Evolutionary conservation across 371 early-diverging fungal species (phyloP).

Genomic region (Mucor racemosus): DNA sequence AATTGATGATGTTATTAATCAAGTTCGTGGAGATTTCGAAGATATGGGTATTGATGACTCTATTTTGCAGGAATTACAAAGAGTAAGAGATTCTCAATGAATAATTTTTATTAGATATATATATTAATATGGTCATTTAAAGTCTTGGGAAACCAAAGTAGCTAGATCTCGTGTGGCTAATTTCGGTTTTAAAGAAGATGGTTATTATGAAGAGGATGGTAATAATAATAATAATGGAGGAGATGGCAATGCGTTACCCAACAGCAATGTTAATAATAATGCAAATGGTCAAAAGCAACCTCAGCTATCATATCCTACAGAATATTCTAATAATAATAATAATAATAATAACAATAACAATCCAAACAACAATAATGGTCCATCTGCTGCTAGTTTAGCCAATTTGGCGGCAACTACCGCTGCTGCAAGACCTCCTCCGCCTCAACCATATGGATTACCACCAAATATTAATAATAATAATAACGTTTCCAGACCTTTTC

Average conservation of each 20-base stretch:
- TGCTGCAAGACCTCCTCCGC: constrained; percentile 3
- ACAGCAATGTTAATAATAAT: constrained; percentile 2
- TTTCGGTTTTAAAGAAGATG: constrained; percentile 64
- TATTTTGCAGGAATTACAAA: constrained; percentile 85
- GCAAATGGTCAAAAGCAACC: not conserved
- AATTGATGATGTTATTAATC: constrained; percentile 93
- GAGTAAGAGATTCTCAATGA: constrained; percentile 52
- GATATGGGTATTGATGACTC: constrained; percentile 90
- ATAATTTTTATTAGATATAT: not conserved
- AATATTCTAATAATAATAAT: constrained; percentile 6
- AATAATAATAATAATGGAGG: not conserved
- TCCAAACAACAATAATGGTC: not conserved
- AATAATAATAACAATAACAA: not conserved
- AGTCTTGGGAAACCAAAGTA: constrained; percentile 89
- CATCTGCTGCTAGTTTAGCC: constrained; percentile 29
- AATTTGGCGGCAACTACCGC: constrained; percentile 19
- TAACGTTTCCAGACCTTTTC: constrained; percentile 16
- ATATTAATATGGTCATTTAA: not conserved
- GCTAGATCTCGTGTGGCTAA: constrained; percentile 77
- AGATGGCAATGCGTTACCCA: not conserved
- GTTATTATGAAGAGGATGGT: constrained; percentile 44
- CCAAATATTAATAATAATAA: constrained; percentile 4
- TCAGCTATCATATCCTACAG: constrained; percentile 12
- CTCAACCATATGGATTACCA: constrained; percentile 11
- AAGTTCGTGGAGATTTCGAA: constrained; percentile 88